Base-by-base conservation (phyloP, 164 flowering plant species). In the Taxillus chinensis region DNA sequence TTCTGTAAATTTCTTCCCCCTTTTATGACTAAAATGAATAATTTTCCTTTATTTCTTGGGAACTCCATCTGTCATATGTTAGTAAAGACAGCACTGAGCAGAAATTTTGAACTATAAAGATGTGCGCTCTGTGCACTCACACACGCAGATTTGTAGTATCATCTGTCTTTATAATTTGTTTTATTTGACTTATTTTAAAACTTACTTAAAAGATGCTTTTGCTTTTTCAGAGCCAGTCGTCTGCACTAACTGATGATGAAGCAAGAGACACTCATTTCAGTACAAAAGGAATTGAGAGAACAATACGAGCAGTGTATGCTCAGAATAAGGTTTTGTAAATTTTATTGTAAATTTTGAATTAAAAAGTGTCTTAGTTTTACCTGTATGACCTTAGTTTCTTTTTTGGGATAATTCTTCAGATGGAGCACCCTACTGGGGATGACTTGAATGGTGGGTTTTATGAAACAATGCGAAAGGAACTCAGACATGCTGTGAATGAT, bases 241-340 rank as follows among this genome's bases (percentile, higher is more conserved):
- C 97, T 55, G 81, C 84, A 7, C 69, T 90, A 52, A 95, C 96
- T 54, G 99, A 95, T 78, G 99, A 91, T 76, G 97, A 89, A 70
- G 78, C 73, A 12, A 78, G 57, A 63, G 90, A 83, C 75, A 65
- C 69, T 67, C 64, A 52, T 62, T 67, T 68, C 39, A 49, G 59
- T 46, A 82, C 65, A 71, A 70, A 74, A 69, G 89, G 81, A 42
- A 61, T 41, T 64, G 95, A 80, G 77, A 82, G 74, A 77, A 84
- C 76, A 61, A 78, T 83, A 63, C 77, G 78, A 65, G 82, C 91
- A 60, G 88, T 84, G 63, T 80, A 79, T 80, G 71, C 90, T 48
- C 83, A 80, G 68, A 87, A 78, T 60, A 83, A 80, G 91, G 91
- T 87, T 68, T 16, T 49, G 27, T 45, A 37, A 15, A 16, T 49